Percentiles rank a stretch among this genome's conserved stretches.
Conservation (phyloP, 169 alveolate species). For the Plasmodium gaboni region DNA sequence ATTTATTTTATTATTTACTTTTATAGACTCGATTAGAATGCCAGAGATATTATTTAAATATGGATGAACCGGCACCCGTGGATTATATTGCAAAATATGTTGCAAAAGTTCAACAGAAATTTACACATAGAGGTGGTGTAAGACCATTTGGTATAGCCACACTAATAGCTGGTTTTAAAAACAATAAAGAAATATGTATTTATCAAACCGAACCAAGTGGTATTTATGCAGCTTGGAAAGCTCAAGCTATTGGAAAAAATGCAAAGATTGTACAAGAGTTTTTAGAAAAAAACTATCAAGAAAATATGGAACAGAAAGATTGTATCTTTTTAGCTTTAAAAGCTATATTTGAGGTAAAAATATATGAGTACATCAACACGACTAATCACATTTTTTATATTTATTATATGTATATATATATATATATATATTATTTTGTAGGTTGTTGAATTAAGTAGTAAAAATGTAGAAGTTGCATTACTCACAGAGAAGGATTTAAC, state of each 20-base stretch:
- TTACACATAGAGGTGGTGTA: slow-evolving; percentile 98
- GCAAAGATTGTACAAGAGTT: slow-evolving; percentile 96
- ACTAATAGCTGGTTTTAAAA: slow-evolving; percentile 95
- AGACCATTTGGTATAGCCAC: slow-evolving; percentile 99
- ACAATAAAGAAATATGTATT: slow-evolving; percentile 91
- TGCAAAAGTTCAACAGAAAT: slow-evolving; percentile 95
- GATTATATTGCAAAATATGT: slow-evolving; percentile 96
- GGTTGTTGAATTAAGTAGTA: slow-evolving; percentile 90
- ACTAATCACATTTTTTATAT: not conserved
- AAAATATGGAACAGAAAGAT: slow-evolving; percentile 91
- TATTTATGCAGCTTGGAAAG: slow-evolving; percentile 97
- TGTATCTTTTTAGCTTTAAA: slow-evolving; percentile 93
- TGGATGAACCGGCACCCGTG: slow-evolving; percentile 96
- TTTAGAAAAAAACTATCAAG: slow-evolving; percentile 95
- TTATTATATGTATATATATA: not conserved
- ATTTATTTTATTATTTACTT: not conserved
- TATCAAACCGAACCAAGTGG: slow-evolving; percentile 99
- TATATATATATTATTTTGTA: slow-evolving; percentile 18
- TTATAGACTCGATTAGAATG: slow-evolving; percentile 95
- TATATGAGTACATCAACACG: not conserved
- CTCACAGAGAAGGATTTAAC: slow-evolving; percentile 83
- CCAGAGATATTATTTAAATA: slow-evolving; percentile 95
- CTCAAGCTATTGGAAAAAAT: slow-evolving; percentile 98
- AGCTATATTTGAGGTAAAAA: slow-evolving; percentile 93
- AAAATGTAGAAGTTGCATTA: slow-evolving; percentile 91